Percentiles rank a stretch among this genome's conserved stretches.
Conservation (phyloP, 306 rosid species). For the Corylus avellana region DNA sequence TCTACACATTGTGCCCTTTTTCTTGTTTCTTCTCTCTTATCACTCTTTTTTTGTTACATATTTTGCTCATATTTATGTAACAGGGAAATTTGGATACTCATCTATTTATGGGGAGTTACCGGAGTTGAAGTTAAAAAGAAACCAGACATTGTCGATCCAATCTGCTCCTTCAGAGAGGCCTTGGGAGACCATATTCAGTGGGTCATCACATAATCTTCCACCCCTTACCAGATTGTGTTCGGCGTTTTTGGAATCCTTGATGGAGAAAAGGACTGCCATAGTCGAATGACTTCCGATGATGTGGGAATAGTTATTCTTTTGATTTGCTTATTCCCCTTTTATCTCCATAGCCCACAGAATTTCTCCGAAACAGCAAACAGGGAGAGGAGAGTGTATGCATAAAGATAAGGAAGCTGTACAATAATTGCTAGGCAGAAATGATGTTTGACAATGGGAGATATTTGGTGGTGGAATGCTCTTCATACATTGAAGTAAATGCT, state of each 20-base stretch:
- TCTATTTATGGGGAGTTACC: conserved; percentile 81
- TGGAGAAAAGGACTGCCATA: conserved; percentile 55
- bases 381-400: background rate
- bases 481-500: background rate
- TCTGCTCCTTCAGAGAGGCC: conserved; percentile 72
- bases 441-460: background rate
- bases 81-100: conserved; percentile 73
- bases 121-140: conserved; percentile 49
- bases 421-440: background rate
- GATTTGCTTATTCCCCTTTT: conserved; percentile 9
- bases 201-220: conserved; percentile 77
- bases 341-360: background rate
- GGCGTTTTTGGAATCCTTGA: conserved; percentile 68
- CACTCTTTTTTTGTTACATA: background rate
- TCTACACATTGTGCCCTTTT: conserved; percentile 5
- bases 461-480: background rate
- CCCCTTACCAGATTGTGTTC: conserved; percentile 82
- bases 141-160: conserved; percentile 31
- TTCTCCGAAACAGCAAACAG: background rate
- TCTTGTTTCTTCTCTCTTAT: background rate
- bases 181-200: conserved; percentile 85
- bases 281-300: conserved; percentile 45
- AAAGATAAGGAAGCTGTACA: background rate
- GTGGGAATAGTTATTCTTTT: background rate
- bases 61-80: conserved; percentile 4